Base-by-base conservation (phyloP, 495 filamentous ascomycete genomes). In the Elasticomyces elasticus region DNA sequence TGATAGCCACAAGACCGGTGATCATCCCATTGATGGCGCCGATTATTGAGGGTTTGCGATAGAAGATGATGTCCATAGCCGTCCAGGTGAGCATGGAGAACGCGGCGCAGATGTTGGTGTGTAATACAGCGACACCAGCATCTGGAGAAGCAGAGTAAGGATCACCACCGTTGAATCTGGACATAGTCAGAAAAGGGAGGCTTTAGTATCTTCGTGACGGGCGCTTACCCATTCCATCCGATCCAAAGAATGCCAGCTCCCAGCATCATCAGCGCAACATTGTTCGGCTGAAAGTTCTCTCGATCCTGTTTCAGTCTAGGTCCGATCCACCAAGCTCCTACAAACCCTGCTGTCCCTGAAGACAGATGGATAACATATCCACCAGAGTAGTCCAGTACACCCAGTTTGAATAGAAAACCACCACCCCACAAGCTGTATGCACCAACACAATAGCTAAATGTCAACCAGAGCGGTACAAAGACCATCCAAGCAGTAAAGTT, bases 331-430 rank as follows among this genome's bases (percentile, higher is more conserved):
- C 69, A 77, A 22, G 73, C 73, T 45, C 72, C 76, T 0, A 76
- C 69, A 52, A 78, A 79, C 6, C 75, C 77, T 1, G 76, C 77
- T 6, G 77, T 80, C 2, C 77, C 77, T 28, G 77, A 77, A 30
- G 71, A 74, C 5, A 80, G 58, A 60, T 80, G 77, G 60, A 80
- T 80, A 50, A 80, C 77, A 55, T 80, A 80, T 43, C 77, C 77
- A 42, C 77, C 77, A 6, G 76, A 80, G 63, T 80, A 80, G 55
- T 80, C 77, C 48, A 80, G 68, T 45, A 78, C 73, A 35, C 77
- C 77, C 44, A 71, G 56, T 38, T 73, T 54, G 59, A 65, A 71
- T 9, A 80, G 69, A 56, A 78, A 80, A 12, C 77, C 76, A 23
- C 77, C 77, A 31, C 76, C 77, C 77, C 77, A 80, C 42, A 80